Evolutionary conservation across 306 rosid species (phyloP), one percentile per base, ranked within the genome.

Genomic region (Vicia faba): DNA sequence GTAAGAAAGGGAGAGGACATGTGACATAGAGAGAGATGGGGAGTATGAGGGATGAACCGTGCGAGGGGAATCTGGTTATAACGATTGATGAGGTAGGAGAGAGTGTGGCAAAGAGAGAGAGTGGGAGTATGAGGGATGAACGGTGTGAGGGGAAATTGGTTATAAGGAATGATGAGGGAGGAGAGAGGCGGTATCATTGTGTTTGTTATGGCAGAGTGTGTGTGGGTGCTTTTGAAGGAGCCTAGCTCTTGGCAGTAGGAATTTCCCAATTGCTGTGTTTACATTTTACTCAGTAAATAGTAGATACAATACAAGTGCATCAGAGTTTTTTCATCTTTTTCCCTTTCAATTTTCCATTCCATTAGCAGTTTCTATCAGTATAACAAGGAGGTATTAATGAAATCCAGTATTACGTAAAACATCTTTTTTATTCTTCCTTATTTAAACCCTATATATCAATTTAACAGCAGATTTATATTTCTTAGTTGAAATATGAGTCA

Each of bases 381-480:
- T 15, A 28, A 67, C 28, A 59, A 20, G 2, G 11, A 35, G 35
- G 6, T 61, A 71, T 20, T 20, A 67, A 48, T 62, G 3, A 48
- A 59, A 67, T 35, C 64, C 28, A 28, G 33, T 11, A 64, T 38
- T 65, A 71, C 7, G 43, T 29, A 6, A 7, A 57, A 28, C 46
- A 11, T 58, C n/a, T 51, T 40, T 58, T 57, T 66, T 61, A 71
- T 31, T 36, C 41, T 20, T 28, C 54, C 33, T 33, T 29, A 40
- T n/a, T 43, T 15, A 44, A 43, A 56, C 16, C 69, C 5, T 33
- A 35, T 41, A 63, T 68, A 57, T 33, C n/a, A 28, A 71, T 19
- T 28, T 25, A 53, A 72, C 5, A 33, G 29, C 15, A 25, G 35
- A 63, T 57, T 11, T 48, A 38, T 12, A 46, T 12, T 8, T 29